These are phyloP conservation scores for Tricholoma flavovirens DNA, from an alignment of 768 basidiomycete species.

Conservation along the genomic window DNA sequence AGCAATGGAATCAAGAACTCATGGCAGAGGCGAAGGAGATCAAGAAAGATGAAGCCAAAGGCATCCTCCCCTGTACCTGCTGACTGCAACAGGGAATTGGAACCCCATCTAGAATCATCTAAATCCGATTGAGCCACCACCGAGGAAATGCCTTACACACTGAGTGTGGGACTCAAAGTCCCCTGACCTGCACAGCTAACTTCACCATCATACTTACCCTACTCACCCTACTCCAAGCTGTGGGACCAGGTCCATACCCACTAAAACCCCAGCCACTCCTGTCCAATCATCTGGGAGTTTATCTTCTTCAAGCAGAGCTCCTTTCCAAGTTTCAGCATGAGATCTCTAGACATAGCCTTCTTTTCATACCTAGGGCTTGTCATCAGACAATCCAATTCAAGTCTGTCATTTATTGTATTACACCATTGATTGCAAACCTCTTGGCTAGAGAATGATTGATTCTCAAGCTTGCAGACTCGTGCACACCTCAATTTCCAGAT, in stretches of 20 bases:
- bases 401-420: neutral
- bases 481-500: too few species aligned
- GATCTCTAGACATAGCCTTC: neutral
- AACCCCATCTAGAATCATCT: neutral
- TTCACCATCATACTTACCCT: neutral
- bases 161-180: slow-evolving; percentile 3
- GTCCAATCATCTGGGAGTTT: too few species aligned
- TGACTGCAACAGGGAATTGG: neutral
- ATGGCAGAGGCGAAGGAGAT: too few species aligned
- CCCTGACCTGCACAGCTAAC: neutral
- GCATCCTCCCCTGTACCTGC: neutral
- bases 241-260: too few species aligned
- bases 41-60: neutral
- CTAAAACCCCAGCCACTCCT: too few species aligned
- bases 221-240: too few species aligned
- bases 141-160: slow-evolving; percentile 6
- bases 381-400: neutral
- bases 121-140: neutral
- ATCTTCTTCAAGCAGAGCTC: too few species aligned
- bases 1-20: too few species aligned
- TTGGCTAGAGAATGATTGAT: too few species aligned
- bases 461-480: too few species aligned
- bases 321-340: neutral
- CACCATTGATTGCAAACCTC: too few species aligned
- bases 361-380: neutral